Conservation (phyloP, 257 asterid genomes). For the Salvia miltiorrhiza region DNA sequence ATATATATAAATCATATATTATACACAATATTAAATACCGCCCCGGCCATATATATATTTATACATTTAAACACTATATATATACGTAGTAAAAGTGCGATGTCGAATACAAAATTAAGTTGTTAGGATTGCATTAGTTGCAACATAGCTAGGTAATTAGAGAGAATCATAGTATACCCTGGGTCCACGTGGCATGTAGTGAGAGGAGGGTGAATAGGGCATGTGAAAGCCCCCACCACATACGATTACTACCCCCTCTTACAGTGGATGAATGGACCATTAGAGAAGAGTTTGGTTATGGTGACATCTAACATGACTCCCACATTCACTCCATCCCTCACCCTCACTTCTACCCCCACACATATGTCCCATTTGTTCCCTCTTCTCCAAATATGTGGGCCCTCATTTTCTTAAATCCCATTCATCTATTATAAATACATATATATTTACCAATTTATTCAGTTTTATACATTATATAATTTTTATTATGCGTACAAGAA, state of each 20-base stretch:
- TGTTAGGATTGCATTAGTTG: neutral
- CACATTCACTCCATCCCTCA: constrained; percentile 36
- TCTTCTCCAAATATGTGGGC: constrained; percentile 11
- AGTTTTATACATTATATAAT: neutral
- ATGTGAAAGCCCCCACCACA: constrained; percentile 52
- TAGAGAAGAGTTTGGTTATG: constrained; percentile 18
- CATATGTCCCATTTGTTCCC: constrained; percentile 46
- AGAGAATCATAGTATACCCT: neutral
- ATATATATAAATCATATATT: neutral
- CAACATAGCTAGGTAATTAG: neutral
- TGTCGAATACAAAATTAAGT: neutral
- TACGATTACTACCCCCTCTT: neutral
- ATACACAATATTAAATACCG: neutral
- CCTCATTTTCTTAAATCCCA: constrained; percentile 7
- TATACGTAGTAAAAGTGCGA: too few relatives aligned
- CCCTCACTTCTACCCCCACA: constrained; percentile 29
- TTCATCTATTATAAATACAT: neutral
- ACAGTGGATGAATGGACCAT: constrained; percentile 32
- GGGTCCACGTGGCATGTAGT: constrained; percentile 60
- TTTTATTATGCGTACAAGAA: neutral
- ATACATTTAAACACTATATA: neutral
- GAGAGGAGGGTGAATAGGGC: constrained; percentile 49
- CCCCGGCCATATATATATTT: neutral
- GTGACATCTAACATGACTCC: constrained; percentile 50
- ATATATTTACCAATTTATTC: too few relatives aligned